Evolutionary conservation across 306 rosid species (phyloP).

Genomic region (Pyrus pyrifolia): DNA sequence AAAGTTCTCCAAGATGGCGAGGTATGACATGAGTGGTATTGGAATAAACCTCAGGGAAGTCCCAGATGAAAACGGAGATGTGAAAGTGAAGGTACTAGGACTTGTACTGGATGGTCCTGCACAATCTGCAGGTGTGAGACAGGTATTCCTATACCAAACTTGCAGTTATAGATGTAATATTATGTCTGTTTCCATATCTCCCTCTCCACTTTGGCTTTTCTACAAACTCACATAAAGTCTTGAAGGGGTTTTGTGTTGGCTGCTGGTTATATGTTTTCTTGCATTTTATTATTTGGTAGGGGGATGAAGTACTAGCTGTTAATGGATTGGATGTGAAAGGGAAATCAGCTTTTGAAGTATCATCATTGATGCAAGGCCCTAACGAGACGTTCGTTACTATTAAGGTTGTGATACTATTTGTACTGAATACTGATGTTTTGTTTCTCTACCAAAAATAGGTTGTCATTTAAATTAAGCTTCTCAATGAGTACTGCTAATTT

Average conservation of each 20-base stretch:
- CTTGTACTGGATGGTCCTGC: constrained; percentile 89
- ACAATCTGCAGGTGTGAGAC: constrained; percentile 81
- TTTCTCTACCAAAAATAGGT: background rate
- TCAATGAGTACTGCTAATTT: constrained; percentile 9
- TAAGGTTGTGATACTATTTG: constrained; percentile 59
- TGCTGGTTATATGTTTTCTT: background rate
- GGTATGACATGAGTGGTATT: constrained; percentile 97
- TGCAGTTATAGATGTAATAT: background rate
- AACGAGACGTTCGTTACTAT: constrained; percentile 77
- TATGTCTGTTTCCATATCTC: background rate
- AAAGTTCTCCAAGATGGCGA: constrained; percentile 99
- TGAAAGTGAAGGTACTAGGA: constrained; percentile 66
- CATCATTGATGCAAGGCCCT: constrained; percentile 84
- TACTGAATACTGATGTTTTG: background rate
- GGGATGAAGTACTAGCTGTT: constrained; percentile 88
- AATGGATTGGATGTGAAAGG: constrained; percentile 68
- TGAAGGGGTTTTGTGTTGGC: background rate
- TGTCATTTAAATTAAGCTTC: constrained; percentile 8
- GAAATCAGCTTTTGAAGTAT: constrained; percentile 87
- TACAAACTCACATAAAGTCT: background rate
- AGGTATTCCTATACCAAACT: constrained; percentile 42
- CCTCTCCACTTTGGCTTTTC: background rate
- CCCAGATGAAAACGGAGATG: constrained; percentile 61
- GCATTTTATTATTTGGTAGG: constrained; percentile 35
- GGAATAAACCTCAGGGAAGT: constrained; percentile 95